Percentiles rank a stretch among this genome's conserved stretches.
Conservation (phyloP, 768 basidiomycete genomes). For the Suillus subluteus region DNA sequence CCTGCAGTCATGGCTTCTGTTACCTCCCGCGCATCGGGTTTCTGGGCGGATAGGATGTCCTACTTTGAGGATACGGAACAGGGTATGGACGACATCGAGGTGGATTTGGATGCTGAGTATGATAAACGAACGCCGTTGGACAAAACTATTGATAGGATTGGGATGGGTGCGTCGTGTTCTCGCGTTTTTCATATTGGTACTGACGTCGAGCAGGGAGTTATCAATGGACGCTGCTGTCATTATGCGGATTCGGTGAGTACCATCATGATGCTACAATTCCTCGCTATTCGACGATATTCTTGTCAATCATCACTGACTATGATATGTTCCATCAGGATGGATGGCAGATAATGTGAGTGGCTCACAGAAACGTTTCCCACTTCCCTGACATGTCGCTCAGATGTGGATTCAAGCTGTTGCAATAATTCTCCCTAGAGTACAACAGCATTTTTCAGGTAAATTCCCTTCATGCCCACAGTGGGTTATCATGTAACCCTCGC, state of each 20-base stretch:
- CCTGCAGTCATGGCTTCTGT: constrained; percentile 42
- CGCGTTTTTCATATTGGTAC: neutral
- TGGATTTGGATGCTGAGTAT: constrained; percentile 26
- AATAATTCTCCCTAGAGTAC: constrained; percentile 95
- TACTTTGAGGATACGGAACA: constrained; percentile 45
- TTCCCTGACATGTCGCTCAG: constrained; percentile 46
- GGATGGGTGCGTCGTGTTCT: constrained; percentile 64
- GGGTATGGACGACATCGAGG: constrained; percentile 36
- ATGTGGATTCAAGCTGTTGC: constrained; percentile 95
- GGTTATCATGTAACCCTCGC: constrained; percentile 22
- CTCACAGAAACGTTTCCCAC: constrained; percentile 9
- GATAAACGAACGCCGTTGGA: constrained; percentile 69
- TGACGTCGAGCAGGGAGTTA: constrained; percentile 54
- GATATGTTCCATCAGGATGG: constrained; percentile 62
- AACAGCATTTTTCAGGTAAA: constrained; percentile 81
- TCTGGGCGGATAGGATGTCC: constrained; percentile 48
- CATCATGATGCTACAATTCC: neutral
- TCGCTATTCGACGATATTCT: neutral
- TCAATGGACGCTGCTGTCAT: constrained; percentile 78
- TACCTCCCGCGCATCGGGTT: constrained; percentile 50
- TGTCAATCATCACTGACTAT: constrained; percentile 6
- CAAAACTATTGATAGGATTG: constrained; percentile 87
- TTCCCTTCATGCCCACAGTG: constrained; percentile 15
- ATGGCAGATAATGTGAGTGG: constrained; percentile 84
- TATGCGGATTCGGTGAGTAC: constrained; percentile 86